Base-by-base conservation (phyloP, 176 grass and related monocot species). In the Oryza brachyantha region DNA sequence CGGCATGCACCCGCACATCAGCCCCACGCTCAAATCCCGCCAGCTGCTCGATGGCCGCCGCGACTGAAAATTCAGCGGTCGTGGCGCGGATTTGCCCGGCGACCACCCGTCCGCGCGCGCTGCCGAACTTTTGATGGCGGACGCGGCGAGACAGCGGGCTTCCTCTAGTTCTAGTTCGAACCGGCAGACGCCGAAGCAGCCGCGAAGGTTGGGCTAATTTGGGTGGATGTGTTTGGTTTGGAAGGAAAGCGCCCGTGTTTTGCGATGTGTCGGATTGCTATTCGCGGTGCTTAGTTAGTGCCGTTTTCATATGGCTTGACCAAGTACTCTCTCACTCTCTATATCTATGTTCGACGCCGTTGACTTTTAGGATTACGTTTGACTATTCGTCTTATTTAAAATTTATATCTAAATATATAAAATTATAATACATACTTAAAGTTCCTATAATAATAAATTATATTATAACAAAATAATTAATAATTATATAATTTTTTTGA, bases 71-170 rank as follows among this genome's bases (percentile, higher is more conserved):
- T 75, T 80, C 27, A 75, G 26, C 26, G 6, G 19, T n/a, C 3
- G 1, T 65, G 10, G 17, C 61, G 13, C 16, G 61, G 34, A 25
- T 38, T 50, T 39, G 68, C 48, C 31, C 38, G 2, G 39, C 5
- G 52, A 22, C 52, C 21, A 17, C 17, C 79, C 28, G 79, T 7
- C 70, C 29, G n/a, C 13, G 46, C 6, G 48, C 52, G 70, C 54
- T 65, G 64, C 82, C 77, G 11, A 89, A 81, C 64, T 70, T 70
- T 89, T 81, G 72, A 89, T 64, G 57, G 60, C 35, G 43, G 69
- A 72, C 34, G 54, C 50, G 64, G 11, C 42, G 27, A 38, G 59
- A 46, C 46, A 50, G 52, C 10, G 31, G 77, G 74, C 28, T 67
- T n/a, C n/a, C n/a, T n/a, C n/a, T n/a, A n/a, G n/a, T 38, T n/a